A percentile compares a stretch with the other conserved stretches of the same genome.
These are phyloP conservation scores for Centella asiatica DNA, from an alignment of 129 eudicot species.

Conservation along the genomic window DNA sequence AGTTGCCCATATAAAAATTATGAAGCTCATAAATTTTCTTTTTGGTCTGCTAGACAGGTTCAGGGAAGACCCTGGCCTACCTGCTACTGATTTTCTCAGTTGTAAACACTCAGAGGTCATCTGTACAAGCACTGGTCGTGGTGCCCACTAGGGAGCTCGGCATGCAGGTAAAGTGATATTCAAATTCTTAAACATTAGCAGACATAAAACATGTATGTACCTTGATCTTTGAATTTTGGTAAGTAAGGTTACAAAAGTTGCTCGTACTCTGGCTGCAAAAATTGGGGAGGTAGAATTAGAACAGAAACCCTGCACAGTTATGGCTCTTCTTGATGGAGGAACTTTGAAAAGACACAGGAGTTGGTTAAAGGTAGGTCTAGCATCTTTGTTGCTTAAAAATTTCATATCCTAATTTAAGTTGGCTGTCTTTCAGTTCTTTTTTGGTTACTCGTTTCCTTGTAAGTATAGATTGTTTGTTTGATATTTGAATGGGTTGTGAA, in stretches of 20 bases:
- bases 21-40: background rate
- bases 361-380: conserved; percentile 71
- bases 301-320: conserved; percentile 59
- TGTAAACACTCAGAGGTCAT: conserved; percentile 58
- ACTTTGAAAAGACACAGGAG: conserved; percentile 78
- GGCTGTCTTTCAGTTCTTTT: too few relatives aligned
- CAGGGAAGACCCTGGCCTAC: conserved; percentile 94
- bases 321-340: conserved; percentile 99
- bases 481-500: background rate
- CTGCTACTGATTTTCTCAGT: conserved; percentile 55
- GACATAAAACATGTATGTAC: background rate
- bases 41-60: conserved; percentile 79
- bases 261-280: conserved; percentile 70
- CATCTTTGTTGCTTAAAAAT: background rate
- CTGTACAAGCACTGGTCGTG: conserved; percentile 83
- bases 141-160: conserved; percentile 97
- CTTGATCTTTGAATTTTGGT: conserved; percentile 10
- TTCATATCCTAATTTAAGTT: background rate
- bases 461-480: background rate
- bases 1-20: background rate
- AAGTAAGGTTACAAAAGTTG: conserved; percentile 78
- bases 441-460: too few relatives aligned
- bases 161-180: conserved; percentile 51
- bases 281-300: conserved; percentile 32
- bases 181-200: background rate